These are phyloP conservation scores for Stylosanthes scabra DNA, from an alignment of 331 rosid species.

Conservation along the genomic window DNA sequence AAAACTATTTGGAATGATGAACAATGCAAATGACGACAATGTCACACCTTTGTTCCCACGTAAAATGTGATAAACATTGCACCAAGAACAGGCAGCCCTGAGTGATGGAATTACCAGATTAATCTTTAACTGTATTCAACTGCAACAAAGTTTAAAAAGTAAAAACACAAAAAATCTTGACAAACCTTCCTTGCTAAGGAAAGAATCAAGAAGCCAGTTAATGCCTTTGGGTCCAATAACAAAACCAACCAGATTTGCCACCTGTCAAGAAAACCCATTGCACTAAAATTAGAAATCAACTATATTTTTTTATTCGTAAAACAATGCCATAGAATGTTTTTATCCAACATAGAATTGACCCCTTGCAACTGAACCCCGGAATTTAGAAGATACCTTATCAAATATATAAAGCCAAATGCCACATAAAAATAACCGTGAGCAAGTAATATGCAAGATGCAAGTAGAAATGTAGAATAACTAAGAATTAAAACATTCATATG, in stretches of 20 bases:
- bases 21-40: conserved; percentile 13
- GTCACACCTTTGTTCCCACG: conserved; percentile 82
- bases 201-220: conserved; percentile 75
- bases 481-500: conserved; percentile 21
- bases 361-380: background rate
- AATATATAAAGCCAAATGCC: conserved; percentile 1
- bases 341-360: too few relatives aligned
- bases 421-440: background rate
- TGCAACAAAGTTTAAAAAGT: background rate
- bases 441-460: background rate
- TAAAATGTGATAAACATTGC: conserved; percentile 82
- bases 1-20: background rate
- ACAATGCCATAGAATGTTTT: background rate
- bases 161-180: conserved; percentile 24
- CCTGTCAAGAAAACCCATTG: conserved; percentile 54
- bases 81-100: conserved; percentile 82
- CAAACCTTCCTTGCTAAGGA: conserved; percentile 76
- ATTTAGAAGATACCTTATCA: background rate
- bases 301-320: too few relatives aligned
- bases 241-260: conserved; percentile 93
- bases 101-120: conserved; percentile 33
- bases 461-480: conserved; percentile 2
- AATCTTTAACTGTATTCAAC: conserved; percentile 11
- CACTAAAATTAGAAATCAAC: conserved; percentile 19
- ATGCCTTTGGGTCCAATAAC: conserved; percentile 84